These are phyloP conservation scores for Fusarium sp. DNA, from an alignment of 2,329 filamentous ascomycete species.

Conservation along the genomic window DNA sequence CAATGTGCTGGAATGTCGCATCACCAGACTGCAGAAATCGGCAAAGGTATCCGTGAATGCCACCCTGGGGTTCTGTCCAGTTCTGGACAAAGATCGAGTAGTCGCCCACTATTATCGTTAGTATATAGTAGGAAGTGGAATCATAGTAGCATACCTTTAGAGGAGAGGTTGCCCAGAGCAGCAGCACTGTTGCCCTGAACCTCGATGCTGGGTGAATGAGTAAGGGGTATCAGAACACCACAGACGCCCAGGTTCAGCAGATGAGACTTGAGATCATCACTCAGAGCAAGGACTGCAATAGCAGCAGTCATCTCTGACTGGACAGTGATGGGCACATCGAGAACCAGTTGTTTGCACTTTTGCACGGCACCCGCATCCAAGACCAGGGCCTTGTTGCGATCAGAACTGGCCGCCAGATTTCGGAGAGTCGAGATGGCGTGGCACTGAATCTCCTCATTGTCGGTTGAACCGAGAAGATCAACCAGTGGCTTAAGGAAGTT, in stretches of 20 bases:
- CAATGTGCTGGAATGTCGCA: constrained; percentile 98
- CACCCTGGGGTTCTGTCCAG: constrained; percentile 91
- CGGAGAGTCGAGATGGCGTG: constrained; percentile 97
- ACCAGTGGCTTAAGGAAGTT: constrained; percentile 95
- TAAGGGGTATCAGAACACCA: constrained; percentile 93
- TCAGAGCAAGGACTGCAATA: constrained; percentile 93
- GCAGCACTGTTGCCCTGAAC: constrained; percentile 98
- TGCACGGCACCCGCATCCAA: constrained; percentile 95
- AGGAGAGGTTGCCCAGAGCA: constrained; percentile 92
- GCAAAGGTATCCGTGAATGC: constrained; percentile 93
- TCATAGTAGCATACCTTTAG: constrained; percentile 75
- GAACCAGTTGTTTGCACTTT: constrained; percentile 96
- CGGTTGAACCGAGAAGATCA: constrained; percentile 90
- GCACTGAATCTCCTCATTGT: constrained; percentile 99
- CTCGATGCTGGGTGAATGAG: constrained; percentile 94
- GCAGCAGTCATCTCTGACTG: constrained; percentile 99
- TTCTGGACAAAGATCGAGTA: constrained; percentile 96
- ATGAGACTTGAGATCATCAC: constrained; percentile 93
- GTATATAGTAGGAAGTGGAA: background rate
- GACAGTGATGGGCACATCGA: constrained; percentile 91
- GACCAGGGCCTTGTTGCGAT: constrained; percentile 97
- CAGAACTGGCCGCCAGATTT: constrained; percentile 94
- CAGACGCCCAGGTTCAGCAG: constrained; percentile 93
- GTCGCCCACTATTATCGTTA: constrained; percentile 76
- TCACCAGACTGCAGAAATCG: constrained; percentile 94